A percentile compares a stretch with the other conserved stretches of the same genome.
Conservation (phyloP, 306 rosid genomes). For the Abrus precatorius region DNA sequence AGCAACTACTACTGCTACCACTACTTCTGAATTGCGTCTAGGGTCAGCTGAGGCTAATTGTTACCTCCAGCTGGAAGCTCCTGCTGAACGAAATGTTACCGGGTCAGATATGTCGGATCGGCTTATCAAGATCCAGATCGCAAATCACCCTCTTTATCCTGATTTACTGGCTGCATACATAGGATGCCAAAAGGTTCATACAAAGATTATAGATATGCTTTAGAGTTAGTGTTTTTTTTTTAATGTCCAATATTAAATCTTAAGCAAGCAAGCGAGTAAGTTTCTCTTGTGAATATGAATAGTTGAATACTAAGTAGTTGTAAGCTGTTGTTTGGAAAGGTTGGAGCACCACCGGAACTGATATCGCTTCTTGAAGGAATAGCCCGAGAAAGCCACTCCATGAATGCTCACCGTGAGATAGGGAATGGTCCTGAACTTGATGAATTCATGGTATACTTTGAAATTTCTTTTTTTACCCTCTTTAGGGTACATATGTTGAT, state of each 20-base stretch:
- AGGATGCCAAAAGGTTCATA: slow-evolving; percentile 69
- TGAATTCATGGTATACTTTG: slow-evolving; percentile 66
- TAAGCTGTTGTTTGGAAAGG: slow-evolving; percentile 48
- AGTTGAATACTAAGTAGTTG: neutral
- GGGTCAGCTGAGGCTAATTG: slow-evolving; percentile 30
- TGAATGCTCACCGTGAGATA: slow-evolving; percentile 47
- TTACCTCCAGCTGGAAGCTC: slow-evolving; percentile 43
- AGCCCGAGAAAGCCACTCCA: slow-evolving; percentile 50
- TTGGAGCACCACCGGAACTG: slow-evolving; percentile 80
- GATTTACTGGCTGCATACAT: slow-evolving; percentile 71
- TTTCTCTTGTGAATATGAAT: neutral
- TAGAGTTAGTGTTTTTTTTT: neutral
- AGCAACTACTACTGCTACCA: neutral
- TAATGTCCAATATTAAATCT: neutral
- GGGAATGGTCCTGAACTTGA: slow-evolving; percentile 82
- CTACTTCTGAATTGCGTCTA: slow-evolving; percentile 42
- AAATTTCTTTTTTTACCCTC: neutral
- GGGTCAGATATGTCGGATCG: slow-evolving; percentile 54
- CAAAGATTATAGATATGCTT: too few relatives aligned
- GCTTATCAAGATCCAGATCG: slow-evolving; percentile 69
- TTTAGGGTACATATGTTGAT: neutral
- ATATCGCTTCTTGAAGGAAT: slow-evolving; percentile 66
- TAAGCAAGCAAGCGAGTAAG: neutral
- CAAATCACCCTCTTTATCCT: slow-evolving; percentile 74
- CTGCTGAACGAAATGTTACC: slow-evolving; percentile 37